Conservation (phyloP, 1,284 basidiomycete genomes). For the Ustilago shanxiensis region DNA sequence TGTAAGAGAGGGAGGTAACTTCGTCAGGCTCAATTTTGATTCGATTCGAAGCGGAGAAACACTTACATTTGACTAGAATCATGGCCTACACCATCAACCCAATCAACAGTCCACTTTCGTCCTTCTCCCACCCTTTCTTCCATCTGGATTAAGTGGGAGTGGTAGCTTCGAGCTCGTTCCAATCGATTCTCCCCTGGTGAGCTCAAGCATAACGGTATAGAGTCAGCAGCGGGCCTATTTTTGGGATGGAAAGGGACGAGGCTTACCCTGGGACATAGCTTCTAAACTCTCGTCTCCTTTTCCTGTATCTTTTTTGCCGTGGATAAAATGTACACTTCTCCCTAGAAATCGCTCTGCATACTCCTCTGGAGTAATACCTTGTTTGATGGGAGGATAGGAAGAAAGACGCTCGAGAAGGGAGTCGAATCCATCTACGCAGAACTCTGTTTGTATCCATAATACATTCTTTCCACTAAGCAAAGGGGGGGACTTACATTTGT, state of each 20-base stretch:
- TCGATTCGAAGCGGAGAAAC: neutral
- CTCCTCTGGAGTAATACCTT: neutral
- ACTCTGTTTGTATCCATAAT: too few species aligned
- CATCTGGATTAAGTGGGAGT: constrained; percentile 24
- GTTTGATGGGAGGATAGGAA: neutral
- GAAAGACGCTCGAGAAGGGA: constrained; percentile 13
- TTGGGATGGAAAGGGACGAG: neutral
- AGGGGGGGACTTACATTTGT: constrained; percentile 44
- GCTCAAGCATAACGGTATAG: too few species aligned
- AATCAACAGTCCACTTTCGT: constrained; percentile 37
- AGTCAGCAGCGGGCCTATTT: too few species aligned
- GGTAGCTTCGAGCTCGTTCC: constrained; percentile 41
- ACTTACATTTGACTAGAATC: constrained; percentile 49
- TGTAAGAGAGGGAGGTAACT: too few species aligned
- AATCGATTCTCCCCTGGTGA: constrained; percentile 32
- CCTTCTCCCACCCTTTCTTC: neutral
- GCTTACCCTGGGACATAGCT: constrained; percentile 50
- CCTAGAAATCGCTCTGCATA: constrained; percentile 19
- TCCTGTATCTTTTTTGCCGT: constrained; percentile 39
- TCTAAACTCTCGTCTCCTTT: constrained; percentile 36
- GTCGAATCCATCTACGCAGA: constrained; percentile 36
- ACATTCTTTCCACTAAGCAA: neutral
- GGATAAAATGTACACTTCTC: constrained; percentile 28
- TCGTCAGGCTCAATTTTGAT: too few species aligned
- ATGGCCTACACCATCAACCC: constrained; percentile 31